These are phyloP conservation scores for Trametes maxima DNA, from an alignment of 768 basidiomycete species.

Conservation along the genomic window DNA sequence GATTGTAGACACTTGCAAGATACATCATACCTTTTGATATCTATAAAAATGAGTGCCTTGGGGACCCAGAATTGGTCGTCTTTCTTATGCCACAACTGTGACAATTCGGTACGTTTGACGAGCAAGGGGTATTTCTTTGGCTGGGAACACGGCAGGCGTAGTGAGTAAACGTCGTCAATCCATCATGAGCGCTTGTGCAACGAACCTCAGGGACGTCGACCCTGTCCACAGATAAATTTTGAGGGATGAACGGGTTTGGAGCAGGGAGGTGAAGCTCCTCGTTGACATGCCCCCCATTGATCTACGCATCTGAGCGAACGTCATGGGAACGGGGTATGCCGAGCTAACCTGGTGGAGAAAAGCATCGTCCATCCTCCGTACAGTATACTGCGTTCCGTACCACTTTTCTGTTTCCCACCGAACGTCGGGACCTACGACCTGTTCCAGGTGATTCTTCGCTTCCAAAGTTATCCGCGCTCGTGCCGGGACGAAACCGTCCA, in stretches of 20 bases:
- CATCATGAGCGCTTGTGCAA: background rate
- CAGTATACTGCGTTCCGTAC: slow-evolving; percentile 53
- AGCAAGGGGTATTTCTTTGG: slow-evolving; percentile 41
- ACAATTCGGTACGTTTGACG: slow-evolving; percentile 38
- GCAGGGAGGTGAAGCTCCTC: slow-evolving; percentile 43
- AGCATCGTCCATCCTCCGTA: slow-evolving; percentile 34
- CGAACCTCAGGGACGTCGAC: slow-evolving; percentile 34
- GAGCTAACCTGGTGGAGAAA: slow-evolving; percentile 37
- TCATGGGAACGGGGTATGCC: background rate
- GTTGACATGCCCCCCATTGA: slow-evolving; percentile 28
- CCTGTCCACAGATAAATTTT: slow-evolving; percentile 47
- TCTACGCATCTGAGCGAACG: slow-evolving; percentile 2
- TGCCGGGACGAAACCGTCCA: slow-evolving; percentile 33
- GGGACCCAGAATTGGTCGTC: slow-evolving; percentile 64
- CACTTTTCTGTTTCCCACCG: slow-evolving; percentile 46
- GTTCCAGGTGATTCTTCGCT: slow-evolving; percentile 39
- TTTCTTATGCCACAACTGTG: slow-evolving; percentile 56
- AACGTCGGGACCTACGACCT: slow-evolving; percentile 21
- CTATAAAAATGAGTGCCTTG: slow-evolving; percentile 43
- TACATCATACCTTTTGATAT: slow-evolving; percentile 39
- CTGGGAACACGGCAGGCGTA: slow-evolving; percentile 24
- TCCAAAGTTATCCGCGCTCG: slow-evolving; percentile 43
- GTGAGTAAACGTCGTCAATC: background rate
- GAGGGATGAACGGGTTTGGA: slow-evolving; percentile 55
- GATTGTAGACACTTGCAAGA: background rate